Base-by-base conservation (phyloP, 768 basidiomycete species). In the Tulasnella sp. region DNA sequence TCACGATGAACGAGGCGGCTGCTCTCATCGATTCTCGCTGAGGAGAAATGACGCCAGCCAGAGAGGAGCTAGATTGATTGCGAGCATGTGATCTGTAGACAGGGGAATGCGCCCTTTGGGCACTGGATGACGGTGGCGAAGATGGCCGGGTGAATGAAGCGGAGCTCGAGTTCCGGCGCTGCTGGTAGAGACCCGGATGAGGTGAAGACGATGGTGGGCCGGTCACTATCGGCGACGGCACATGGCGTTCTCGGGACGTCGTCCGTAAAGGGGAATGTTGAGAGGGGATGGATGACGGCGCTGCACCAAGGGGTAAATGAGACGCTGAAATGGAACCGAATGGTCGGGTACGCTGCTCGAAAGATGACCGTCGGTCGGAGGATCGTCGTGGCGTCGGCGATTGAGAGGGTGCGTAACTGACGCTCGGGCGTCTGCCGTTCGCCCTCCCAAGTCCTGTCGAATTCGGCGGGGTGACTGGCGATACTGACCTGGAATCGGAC, bases 21-120 rank as follows among this genome's bases (percentile, higher is more conserved):
- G 82, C 81, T 42, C 91, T 86, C 69, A 93, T 84, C n/a, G 86
- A 79, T 72, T 89, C 90, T 52, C 90, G 85, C 71, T 87, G 83
- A 73, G 89, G 86, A 0, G 86, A 83, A 77, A 85, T 87, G 12
- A 29, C 39, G n/a, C 34, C 59, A 26, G 22, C 34, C 6, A 70
- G 67, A 12, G 68, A 69, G 59, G 67, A 62, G 19, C 34, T 42
- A 16, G 70, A 63, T 1, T 0, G 89, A 89, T 0, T 85, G 81
- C 5, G 86, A 81, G n/a, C 88, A 89, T 29, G 85, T 81, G 87
- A 85, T 29, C 82, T 79, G 78, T 86, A 86, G 34, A 82, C 77
- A 1, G 77, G 52, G 9, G 75, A 72, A 35, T 71, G 34, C 62
- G 67, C 73, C 77, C 75, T 82, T 80, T 79, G 77, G 4, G 85